phyloP scores from a whole-genome alignment of 257 asterid genomes.

The Solanum ossicruentum region DNA sequence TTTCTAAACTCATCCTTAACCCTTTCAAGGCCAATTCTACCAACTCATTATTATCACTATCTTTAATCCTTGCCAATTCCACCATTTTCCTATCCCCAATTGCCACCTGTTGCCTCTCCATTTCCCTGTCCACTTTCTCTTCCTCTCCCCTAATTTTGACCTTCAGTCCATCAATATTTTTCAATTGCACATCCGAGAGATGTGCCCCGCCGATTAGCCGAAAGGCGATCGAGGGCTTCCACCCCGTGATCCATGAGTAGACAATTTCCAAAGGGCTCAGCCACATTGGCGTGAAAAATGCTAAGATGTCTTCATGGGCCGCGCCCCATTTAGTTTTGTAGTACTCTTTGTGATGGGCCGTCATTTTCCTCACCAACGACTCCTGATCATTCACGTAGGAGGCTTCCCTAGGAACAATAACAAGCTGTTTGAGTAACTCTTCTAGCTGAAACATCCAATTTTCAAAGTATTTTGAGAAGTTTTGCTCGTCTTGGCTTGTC shows the following conservation, averaged over 20 bases:
- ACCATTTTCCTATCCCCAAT: conserved; percentile 46
- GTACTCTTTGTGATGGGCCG: conserved; percentile 57
- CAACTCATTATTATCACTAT: not conserved
- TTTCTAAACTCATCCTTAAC: conserved; percentile 27
- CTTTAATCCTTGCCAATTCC: conserved; percentile 24
- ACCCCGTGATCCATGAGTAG: conserved; percentile 50
- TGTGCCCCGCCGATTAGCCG: conserved; percentile 12
- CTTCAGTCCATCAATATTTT: conserved; percentile 24
- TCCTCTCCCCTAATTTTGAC: conserved; percentile 38
- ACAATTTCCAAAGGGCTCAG: conserved; percentile 41
- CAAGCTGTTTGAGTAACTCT: conserved; percentile 16
- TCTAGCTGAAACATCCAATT: conserved; percentile 53
- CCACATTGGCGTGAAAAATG: conserved; percentile 47
- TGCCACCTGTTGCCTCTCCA: conserved; percentile 66
- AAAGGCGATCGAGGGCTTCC: conserved; percentile 58
- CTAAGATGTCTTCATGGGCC: conserved; percentile 44
- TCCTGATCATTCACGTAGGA: not conserved
- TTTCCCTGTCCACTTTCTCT: conserved; percentile 53
- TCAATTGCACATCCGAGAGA: conserved; percentile 17
- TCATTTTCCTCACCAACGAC: conserved; percentile 21
- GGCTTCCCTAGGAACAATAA: not conserved
- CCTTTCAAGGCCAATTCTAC: conserved; percentile 29
- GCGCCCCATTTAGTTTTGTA: conserved; percentile 50
- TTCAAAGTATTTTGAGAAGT: conserved; percentile 27
- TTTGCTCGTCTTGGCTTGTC: conserved; percentile 18